Conservation (phyloP, 1,284 basidiomycete genomes). For the Blastosporella zonata region DNA sequence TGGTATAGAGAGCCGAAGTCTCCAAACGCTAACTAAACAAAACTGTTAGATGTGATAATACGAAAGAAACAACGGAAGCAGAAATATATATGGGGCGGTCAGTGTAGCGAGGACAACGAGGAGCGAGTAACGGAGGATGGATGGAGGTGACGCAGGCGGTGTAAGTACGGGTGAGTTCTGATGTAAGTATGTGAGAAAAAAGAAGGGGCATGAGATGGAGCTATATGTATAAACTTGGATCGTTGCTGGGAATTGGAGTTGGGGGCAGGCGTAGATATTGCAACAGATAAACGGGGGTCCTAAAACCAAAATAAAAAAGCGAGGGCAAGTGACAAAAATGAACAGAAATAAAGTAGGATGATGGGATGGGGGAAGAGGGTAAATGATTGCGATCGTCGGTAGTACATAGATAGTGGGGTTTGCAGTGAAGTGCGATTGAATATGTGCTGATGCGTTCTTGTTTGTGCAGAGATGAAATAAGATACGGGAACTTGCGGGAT, state of each 20-base stretch:
- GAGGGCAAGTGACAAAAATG: conserved; percentile 15
- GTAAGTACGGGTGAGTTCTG: conserved; percentile 15
- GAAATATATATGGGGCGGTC: conserved; percentile 13
- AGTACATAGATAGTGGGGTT: conserved; percentile 23
- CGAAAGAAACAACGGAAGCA: conserved; percentile 15
- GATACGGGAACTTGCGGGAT: conserved; percentile 17
- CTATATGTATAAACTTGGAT: conserved; percentile 19
- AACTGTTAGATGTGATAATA: conserved; percentile 16
- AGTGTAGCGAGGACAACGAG: conserved; percentile 16
- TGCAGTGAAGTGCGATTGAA: conserved; percentile 18
- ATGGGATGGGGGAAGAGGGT: conserved; percentile 15
- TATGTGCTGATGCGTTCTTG: conserved; percentile 20
- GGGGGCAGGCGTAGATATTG: conserved; percentile 20
- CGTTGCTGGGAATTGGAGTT: conserved; percentile 12
- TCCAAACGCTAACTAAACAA: conserved; percentile 19
- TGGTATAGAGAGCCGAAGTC: conserved; percentile 5
- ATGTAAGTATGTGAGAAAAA: conserved; percentile 9
- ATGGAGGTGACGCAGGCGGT: conserved; percentile 14
- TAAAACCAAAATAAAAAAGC: conserved; percentile 19
- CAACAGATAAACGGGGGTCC: conserved; percentile 19
- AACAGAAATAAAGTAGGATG: conserved; percentile 23
- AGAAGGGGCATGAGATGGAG: conserved; percentile 11
- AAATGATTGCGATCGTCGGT: conserved; percentile 20
- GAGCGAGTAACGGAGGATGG: conserved; percentile 10
- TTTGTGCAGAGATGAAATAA: conserved; percentile 22